Percentiles rank a stretch among this genome's conserved stretches.
phyloP scores from a whole-genome alignment of 345 rosid species.

The Physaria fendleri region DNA sequence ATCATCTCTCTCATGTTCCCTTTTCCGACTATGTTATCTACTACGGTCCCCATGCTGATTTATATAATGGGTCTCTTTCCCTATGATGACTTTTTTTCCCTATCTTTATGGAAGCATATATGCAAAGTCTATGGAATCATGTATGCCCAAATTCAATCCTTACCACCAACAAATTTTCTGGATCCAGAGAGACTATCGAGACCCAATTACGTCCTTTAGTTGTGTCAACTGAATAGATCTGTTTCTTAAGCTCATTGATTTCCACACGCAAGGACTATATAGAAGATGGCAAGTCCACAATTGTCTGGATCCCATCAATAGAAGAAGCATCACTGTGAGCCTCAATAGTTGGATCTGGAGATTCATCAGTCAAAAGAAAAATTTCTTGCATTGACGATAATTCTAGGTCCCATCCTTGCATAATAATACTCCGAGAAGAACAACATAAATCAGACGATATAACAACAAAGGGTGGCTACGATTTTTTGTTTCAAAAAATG shows the following conservation, averaged over 20 bases:
- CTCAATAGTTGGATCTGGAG: conserved; percentile 19
- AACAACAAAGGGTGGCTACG: too few relatives aligned
- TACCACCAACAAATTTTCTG: too few relatives aligned
- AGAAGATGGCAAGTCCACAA: conserved; percentile 9
- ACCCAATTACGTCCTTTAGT: conserved; percentile 13
- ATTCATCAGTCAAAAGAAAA: neutral
- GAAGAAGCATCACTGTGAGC: neutral
- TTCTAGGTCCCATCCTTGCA: conserved; percentile 21
- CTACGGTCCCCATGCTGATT: too few relatives aligned
- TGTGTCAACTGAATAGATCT: neutral
- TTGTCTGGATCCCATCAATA: conserved; percentile 13
- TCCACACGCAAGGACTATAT: conserved; percentile 19
- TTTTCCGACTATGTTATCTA: too few relatives aligned
- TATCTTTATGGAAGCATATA: too few relatives aligned
- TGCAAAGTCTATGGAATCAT: too few relatives aligned
- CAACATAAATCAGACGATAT: neutral
- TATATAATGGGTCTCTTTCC: too few relatives aligned
- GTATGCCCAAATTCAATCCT: too few relatives aligned
- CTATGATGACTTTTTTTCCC: too few relatives aligned
- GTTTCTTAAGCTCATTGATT: conserved; percentile 17
- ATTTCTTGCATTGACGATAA: conserved; percentile 14
- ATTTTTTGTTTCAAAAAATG: too few relatives aligned
- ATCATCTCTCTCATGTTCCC: too few relatives aligned
- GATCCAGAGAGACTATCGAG: too few relatives aligned
- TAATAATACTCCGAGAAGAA: conserved; percentile 18